These are phyloP conservation scores for Hymenoscyphus scutula DNA, from an alignment of 2,329 filamentous ascomycete species.

Conservation along the genomic window DNA sequence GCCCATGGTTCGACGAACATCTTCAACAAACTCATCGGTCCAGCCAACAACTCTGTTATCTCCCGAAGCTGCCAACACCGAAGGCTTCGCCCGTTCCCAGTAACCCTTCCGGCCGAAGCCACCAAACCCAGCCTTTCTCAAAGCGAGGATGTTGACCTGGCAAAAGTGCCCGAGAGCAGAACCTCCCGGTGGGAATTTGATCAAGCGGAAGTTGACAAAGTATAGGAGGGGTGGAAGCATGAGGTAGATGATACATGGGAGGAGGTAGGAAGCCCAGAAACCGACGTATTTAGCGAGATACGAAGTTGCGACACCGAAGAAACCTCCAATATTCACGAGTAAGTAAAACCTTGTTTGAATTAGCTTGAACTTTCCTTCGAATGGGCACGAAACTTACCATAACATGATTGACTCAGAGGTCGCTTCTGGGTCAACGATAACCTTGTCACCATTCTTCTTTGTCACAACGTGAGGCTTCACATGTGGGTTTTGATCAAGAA, in stretches of 20 bases:
- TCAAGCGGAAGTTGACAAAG: constrained; percentile 58
- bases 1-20: constrained; percentile 65
- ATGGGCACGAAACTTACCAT: constrained; percentile 35
- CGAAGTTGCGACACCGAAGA: constrained; percentile 43
- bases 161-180: constrained; percentile 68
- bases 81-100: constrained; percentile 68
- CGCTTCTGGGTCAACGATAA: constrained; percentile 57
- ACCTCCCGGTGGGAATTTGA: constrained; percentile 63
- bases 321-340: constrained; percentile 64
- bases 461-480: constrained; percentile 44
- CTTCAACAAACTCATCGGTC: constrained; percentile 77
- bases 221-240: constrained; percentile 59
- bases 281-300: constrained; percentile 43
- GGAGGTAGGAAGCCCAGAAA: constrained; percentile 68
- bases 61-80: constrained; percentile 48
- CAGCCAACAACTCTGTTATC: constrained; percentile 56
- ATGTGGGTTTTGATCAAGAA: constrained; percentile 55
- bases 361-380: not conserved
- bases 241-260: constrained; percentile 65
- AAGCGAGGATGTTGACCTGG: constrained; percentile 55
- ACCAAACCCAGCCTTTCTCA: constrained; percentile 59
- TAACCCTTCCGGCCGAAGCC: constrained; percentile 50
- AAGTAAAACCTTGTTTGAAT: constrained; percentile 57
- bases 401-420: constrained; percentile 61
- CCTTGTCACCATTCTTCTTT: constrained; percentile 54